Base-by-base conservation (phyloP, 257 asterid species). In the Primulina tabacum region DNA sequence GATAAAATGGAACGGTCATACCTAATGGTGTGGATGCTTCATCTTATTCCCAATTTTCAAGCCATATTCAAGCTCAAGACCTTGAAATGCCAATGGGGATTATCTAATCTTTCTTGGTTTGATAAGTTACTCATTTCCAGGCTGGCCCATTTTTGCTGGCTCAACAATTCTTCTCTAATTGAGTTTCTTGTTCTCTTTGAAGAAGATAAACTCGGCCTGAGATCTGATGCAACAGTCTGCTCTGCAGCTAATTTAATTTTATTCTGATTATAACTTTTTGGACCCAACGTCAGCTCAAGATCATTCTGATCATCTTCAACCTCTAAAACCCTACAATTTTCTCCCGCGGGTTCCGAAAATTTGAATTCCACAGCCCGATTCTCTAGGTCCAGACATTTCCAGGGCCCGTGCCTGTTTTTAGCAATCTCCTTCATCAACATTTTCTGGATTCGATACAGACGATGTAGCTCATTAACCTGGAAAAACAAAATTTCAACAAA, bases 401-500 rank as follows among this genome's bases (percentile, higher is more conserved):
- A 60, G 26, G 71, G 68, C 71, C 73, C 68, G 67, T 75, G 64
- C 74, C 69, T 32, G 37, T 61, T 71, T 71, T 16, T 76, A 4
- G 77, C 62, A 2, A 68, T 76, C 43, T 86, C 88, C 65, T 81
- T 86, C 99, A 90, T 93, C 47, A 93, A 85, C 67, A 64, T 70
- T 78, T 90, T 89, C 77, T 93, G 99, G 67, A 82, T 83, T 80
- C 73, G 82, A 74, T 93, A 93, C 4, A 93, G 82, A 4, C 99
- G 94, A 72, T 90, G 97, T 33, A 90, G 97, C 82, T 93, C 99
- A 60, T 73, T 77, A 21, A 93, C 95, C 99, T 93, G 11, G 40
- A 24, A 7, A 8, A 6, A 7, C 24, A 6, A 32, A 26, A 37
- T 55, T 43, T 43, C 18, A 11, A 43, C 12, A 52, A 72, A 5